Evolutionary conservation across 2,329 filamentous ascomycete genomes (phyloP).

Genomic region (Trichothecium roseum): DNA sequence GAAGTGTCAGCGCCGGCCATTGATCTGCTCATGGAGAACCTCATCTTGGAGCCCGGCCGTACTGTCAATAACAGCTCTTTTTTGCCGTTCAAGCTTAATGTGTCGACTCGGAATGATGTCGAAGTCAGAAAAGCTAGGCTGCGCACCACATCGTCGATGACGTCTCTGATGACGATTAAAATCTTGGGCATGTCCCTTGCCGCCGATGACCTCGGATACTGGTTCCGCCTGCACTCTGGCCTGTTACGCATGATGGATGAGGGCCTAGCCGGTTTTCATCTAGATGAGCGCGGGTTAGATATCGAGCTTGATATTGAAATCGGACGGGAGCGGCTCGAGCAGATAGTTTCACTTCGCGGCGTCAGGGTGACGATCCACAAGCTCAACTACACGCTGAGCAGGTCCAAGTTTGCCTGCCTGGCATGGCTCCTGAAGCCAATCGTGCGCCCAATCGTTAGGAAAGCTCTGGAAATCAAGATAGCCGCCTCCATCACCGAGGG

Average conservation of each 20-base stretch:
- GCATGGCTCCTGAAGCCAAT: constrained; percentile 80
- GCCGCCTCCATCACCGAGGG: constrained; percentile 59
- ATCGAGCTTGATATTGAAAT: constrained; percentile 79
- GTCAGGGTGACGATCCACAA: constrained; percentile 81
- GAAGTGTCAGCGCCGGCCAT: constrained; percentile 76
- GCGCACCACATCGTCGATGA: constrained; percentile 52
- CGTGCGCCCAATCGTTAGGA: constrained; percentile 68
- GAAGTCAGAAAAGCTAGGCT: constrained; percentile 67
- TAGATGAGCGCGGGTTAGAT: constrained; percentile 82
- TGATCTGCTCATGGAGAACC: constrained; percentile 79
- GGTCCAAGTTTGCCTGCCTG: constrained; percentile 66
- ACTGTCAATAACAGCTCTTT: constrained; percentile 84
- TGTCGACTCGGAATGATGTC: constrained; percentile 78
- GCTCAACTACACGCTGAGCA: constrained; percentile 65
- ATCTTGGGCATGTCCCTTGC: constrained; percentile 74
- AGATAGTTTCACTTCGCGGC: constrained; percentile 65
- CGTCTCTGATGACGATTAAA: constrained; percentile 66
- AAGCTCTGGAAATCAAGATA: constrained; percentile 53
- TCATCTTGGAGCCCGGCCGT: constrained; percentile 78
- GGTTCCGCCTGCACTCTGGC: constrained; percentile 69
- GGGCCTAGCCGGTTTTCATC: constrained; percentile 74
- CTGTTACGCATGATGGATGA: constrained; percentile 67
- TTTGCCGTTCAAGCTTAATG: constrained; percentile 69
- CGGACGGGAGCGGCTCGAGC: constrained; percentile 64
- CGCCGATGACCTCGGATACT: constrained; percentile 83